These are phyloP conservation scores for Gossypium sturtianum DNA, from an alignment of 345 rosid species.

Conservation along the genomic window DNA sequence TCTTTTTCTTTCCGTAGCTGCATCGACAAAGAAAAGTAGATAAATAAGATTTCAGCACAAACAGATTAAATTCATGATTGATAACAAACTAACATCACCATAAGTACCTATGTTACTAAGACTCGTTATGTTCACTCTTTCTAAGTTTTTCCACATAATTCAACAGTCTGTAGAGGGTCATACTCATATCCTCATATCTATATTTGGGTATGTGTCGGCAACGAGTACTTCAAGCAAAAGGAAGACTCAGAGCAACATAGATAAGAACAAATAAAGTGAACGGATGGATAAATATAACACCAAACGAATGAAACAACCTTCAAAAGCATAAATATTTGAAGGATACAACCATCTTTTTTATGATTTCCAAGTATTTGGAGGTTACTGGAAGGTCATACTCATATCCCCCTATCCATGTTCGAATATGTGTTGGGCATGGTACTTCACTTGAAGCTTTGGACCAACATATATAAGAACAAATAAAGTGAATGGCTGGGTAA, in stretches of 20 bases:
- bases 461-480: neutral
- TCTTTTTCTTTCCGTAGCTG: constrained; percentile 80
- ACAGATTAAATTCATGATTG: neutral
- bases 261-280: neutral
- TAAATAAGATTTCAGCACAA: neutral
- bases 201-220: neutral
- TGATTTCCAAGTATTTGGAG: neutral
- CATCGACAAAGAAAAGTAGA: constrained; percentile 13
- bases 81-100: neutral
- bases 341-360: neutral
- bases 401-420: neutral
- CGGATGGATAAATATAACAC: neutral
- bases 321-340: neutral
- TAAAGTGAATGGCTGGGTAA: neutral
- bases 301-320: neutral
- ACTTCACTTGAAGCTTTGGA: neutral
- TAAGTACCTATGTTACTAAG: neutral
- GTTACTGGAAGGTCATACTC: neutral
- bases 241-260: neutral
- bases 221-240: too few species aligned
- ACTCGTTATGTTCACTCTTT: neutral
- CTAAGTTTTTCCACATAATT: neutral
- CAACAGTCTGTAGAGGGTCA: neutral
- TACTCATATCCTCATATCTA: neutral
- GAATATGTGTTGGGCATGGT: neutral